Evolutionary conservation across 495 filamentous ascomycete species (phyloP), one percentile per base, ranked within the genome.

Genomic region (Aspergillus nanangensis): DNA sequence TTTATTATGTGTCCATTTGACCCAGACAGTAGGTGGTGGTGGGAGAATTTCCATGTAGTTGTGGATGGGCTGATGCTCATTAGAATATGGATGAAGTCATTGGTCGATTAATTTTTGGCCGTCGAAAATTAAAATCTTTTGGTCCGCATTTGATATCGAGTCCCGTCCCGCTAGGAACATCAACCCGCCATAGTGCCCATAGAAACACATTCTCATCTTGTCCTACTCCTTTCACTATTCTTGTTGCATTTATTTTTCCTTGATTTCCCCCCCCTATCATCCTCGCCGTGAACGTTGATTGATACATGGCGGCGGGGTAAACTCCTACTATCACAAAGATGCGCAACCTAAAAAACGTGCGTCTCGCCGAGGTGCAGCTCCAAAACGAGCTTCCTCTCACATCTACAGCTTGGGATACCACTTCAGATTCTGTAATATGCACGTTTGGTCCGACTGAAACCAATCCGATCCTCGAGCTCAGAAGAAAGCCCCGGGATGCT

Each of bases 341-440:
- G 88, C 82, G 87, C 57, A 93, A 93, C 64, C 70, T 90, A 43
- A 83, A 78, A 65, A 88, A 79, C 66, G 78, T 87, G 57, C 79
- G 69, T 77, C 81, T 71, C 67, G 75, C 69, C 43, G 72, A 68
- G 78, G 75, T 78, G 63, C 64, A 66, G 54, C 67, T 70, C 60
- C 73, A 65, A 60, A 68, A 70, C 38, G 72, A 75, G 23, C 67
- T 79, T 29, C 72, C 74, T 51, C 68, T 91, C 50, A 84, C 85
- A 44, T 81, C 89, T 7, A 70, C 79, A 25, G 80, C 86, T 55
- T 95, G 88, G 88, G 88, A 92, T 63, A 77, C 77, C 36, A 70
- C 79, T 31, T 78, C 76, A 42, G 84, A 89, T 58, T 80, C 81
- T 44, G 55, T 90, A 24, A 68, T 95, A 45, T 86, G 83, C 63